Evolutionary conservation across 352 stramenopile genomes (phyloP).

Genomic region (Thalassiosira sp.): DNA sequence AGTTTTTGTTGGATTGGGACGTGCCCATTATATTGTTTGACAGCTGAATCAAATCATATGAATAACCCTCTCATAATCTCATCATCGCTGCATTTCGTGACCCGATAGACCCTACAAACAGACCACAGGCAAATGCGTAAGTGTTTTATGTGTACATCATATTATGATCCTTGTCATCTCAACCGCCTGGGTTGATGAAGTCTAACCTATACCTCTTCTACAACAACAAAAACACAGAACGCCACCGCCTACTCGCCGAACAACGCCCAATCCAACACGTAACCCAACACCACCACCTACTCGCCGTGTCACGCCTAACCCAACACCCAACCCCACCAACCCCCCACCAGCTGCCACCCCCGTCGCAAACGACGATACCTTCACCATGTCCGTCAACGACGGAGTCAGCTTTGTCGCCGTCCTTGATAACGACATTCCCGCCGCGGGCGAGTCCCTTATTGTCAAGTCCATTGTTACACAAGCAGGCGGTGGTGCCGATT

Average conservation of each 20-base stretch:
- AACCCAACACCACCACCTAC: neutral
- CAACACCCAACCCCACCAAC: neutral
- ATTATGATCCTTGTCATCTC: too few species aligned
- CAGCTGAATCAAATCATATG: neutral
- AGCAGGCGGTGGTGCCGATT: slow-evolving; percentile 22
- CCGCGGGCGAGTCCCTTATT: slow-evolving; percentile 7
- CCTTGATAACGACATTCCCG: slow-evolving; percentile 22
- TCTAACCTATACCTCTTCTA: too few species aligned
- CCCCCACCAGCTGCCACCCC: neutral
- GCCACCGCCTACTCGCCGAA: too few species aligned
- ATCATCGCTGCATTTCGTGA: neutral
- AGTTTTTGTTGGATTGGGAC: neutral
- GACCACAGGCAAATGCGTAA: neutral
- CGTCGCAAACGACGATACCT: slow-evolving; percentile 18
- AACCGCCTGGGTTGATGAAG: too few species aligned
- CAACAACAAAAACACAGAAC: too few species aligned
- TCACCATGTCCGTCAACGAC: neutral
- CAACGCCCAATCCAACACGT: too few species aligned
- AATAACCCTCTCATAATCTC: neutral
- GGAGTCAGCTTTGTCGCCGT: slow-evolving; percentile 13
- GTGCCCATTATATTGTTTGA: neutral
- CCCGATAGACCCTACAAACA: neutral
- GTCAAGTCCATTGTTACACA: slow-evolving; percentile 6
- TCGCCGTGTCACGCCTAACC: too few species aligned
- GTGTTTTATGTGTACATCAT: neutral